Base-by-base conservation (phyloP, 495 filamentous ascomycete genomes). In the Neurospora sp. region DNA sequence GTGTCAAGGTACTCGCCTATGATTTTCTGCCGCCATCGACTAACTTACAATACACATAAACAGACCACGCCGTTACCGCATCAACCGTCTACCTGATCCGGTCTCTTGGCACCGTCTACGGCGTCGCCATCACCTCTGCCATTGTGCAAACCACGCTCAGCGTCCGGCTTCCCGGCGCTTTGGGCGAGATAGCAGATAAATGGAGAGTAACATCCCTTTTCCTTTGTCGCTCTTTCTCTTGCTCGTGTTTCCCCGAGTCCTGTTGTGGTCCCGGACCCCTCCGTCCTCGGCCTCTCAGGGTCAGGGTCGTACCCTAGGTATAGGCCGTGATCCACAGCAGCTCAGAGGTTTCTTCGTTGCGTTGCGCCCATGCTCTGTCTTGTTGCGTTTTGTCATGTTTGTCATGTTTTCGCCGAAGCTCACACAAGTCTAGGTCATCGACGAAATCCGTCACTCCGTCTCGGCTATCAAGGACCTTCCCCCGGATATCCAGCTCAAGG, bases 51-150 rank as follows among this genome's bases (percentile, higher is more conserved):
- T 42, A 70, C 53, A 61, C 39, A 38, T 16, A 1, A 6, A 5
- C 72, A 90, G 89, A 90, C 71, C 88, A 91, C 71, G 89, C 89
- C 12, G 88, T 91, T 11, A 89, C 88, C 0, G 84, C 89, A 1
- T 91, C 89, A 9, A 90, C 86, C 3, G 85, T 88, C 9, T 90
- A 90, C 75, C 84, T 91, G 41, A 86, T 90, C 69, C 88, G 89
- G 41, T 90, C 88, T 5, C 82, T 91, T 9, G 89, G 89, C 11
- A 87, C 84, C 0, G 89, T 91, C 38, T 90, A 87, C 82, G 89
- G 89, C 14, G 89, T 91, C 1, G 88, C 89, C 1, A 82, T 90
- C 18, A 89, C 88, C 0, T 89, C 88, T 10, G 84, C 88, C 0
- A 89, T 91, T 42, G 83, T 90, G 38, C 89, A 91, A 81, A 91